phyloP scores from a whole-genome alignment of 768 basidiomycete species.

The Clitopilus passeckerianus region DNA sequence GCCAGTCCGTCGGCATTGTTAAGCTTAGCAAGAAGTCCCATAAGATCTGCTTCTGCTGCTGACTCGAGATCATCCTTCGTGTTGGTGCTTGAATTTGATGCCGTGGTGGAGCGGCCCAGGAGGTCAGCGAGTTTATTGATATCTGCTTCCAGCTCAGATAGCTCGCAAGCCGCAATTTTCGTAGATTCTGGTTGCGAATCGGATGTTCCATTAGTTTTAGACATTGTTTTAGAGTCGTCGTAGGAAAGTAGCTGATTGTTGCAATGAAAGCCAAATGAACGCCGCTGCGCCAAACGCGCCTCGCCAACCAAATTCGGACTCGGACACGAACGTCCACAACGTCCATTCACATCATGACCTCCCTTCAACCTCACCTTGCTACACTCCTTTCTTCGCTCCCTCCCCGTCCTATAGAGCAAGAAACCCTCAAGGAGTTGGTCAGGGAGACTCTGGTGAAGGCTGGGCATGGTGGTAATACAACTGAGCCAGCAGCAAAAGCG shows the following conservation, averaged over 20 bases:
- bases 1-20: slow-evolving; percentile 58
- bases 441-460: slow-evolving; percentile 37
- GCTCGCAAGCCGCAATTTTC: neutral
- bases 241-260: neutral
- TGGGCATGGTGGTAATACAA: neutral
- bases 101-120: slow-evolving; percentile 19
- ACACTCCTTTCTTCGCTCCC: slow-evolving; percentile 50
- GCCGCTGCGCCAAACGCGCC: no score
- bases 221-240: neutral
- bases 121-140: slow-evolving; percentile 25
- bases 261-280: no score
- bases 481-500: neutral
- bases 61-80: slow-evolving; percentile 34
- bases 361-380: slow-evolving; percentile 46
- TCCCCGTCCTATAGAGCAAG: slow-evolving; percentile 41
- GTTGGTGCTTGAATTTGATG: slow-evolving; percentile 6
- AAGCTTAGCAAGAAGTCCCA: slow-evolving; percentile 49
- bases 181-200: neutral
- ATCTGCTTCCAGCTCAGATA: slow-evolving; percentile 27
- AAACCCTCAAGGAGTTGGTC: slow-evolving; percentile 45
- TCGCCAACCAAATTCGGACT: neutral
- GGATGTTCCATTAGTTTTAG: slow-evolving; percentile 6
- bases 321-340: slow-evolving; percentile 9
- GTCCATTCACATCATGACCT: slow-evolving; percentile 36
- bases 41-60: slow-evolving; percentile 17